Conservation (phyloP, 139 green algal genomes). For the Chlamydomonas schloesseri region DNA sequence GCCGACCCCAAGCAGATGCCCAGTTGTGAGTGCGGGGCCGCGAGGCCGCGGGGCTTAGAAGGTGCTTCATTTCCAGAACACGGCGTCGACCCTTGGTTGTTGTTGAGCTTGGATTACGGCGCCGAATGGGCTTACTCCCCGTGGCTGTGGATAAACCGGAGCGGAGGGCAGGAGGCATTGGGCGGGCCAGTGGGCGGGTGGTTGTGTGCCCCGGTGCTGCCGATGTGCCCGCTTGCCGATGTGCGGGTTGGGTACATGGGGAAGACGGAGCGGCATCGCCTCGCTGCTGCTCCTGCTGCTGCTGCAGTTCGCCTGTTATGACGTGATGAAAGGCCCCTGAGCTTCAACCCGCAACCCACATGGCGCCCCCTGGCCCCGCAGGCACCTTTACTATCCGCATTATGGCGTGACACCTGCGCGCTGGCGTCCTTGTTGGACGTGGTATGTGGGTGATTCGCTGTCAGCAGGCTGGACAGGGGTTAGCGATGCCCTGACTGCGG, state of each 20-base stretch:
- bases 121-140: background rate
- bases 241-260: background rate
- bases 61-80: no score
- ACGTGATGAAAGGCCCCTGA: background rate
- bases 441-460: no score
- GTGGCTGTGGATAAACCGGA: background rate
- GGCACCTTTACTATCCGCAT: constrained; percentile 41
- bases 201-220: background rate
- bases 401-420: no score
- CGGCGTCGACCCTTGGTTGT: background rate
- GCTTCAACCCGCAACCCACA: background rate
- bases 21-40: constrained; percentile 47
- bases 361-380: background rate
- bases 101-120: background rate
- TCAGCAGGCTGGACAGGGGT: no score
- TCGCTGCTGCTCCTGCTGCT: no score
- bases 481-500: no score
- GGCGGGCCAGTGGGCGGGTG: no score
- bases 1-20: constrained; percentile 60
- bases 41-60: background rate
- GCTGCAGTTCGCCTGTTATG: background rate
- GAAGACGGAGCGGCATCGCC: background rate
- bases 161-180: no score
- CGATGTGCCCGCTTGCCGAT: no score
- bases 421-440: no score